Base-by-base conservation (phyloP, 2,329 filamentous ascomycete species). In the Aspergillus sp. region DNA sequence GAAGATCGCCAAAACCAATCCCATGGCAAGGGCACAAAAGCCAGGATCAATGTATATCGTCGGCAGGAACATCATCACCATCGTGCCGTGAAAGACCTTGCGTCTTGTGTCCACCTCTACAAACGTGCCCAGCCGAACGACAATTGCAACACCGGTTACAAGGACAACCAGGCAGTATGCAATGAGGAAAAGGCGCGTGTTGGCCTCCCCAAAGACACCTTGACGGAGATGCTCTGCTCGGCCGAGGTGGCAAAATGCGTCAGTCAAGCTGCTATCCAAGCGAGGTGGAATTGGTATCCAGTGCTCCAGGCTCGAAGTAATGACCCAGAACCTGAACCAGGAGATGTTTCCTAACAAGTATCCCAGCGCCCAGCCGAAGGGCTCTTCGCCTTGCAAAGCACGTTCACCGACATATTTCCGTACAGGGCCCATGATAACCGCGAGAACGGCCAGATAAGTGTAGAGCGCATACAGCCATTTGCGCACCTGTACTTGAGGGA, bases 51-150 rank as follows among this genome's bases (percentile, higher is more conserved):
- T 80, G 73, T 88, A 97, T 2, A 90, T 91, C 1, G 91, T 88
- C 0, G 95, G 93, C 2, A 98, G 83, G 59, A 99, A 89, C 92
- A 99, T 97, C 59, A 88, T 88, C 7, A 98, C 94, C 91, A 98
- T 98, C 85, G 94, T 97, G 68, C 96, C 96, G 76, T 99, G 95
- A 76, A 99, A 99, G 25, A 98, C 91, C 77, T 99, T 99, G 54
- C 95, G 88, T 54, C 95, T 87, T 1, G 95, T 99, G 78, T 99
- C 95, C 51, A 99, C 94, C 77, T 97, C 93, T 67, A 91, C 93
- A 54, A 91, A 82, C 3, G 87, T 82, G 46, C 90, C 91, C 43
- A 96, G 84, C 47, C 84, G 86, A 56, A 95, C 86, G 7, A 97
- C 91, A 4, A 91, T 82, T 9, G 87, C 79, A 41, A 98, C 83